These are phyloP conservation scores for Sugiyamaella valdiviana DNA, from an alignment of 805 yeast genomes.

Conservation along the genomic window DNA sequence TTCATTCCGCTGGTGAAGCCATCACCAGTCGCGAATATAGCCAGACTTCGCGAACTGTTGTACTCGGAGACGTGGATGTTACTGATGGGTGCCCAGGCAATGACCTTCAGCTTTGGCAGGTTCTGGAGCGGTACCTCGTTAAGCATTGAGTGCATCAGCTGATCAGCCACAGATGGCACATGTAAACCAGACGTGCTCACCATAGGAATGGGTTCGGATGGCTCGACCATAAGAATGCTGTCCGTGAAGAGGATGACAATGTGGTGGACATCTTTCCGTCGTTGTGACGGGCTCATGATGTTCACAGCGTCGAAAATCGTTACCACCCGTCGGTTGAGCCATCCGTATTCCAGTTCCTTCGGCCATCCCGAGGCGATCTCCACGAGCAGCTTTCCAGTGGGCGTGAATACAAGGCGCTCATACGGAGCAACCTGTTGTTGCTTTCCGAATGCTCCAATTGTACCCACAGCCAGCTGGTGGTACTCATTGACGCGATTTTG, in stretches of 20 bases:
- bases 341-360: constrained; percentile 73
- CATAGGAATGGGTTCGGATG: constrained; percentile 41
- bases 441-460: constrained; percentile 77
- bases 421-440: constrained; percentile 42
- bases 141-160: constrained; percentile 81
- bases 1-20: constrained; percentile 17
- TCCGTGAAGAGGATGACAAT: constrained; percentile 78
- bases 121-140: constrained; percentile 67
- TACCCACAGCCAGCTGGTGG: constrained; percentile 50
- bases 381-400: constrained; percentile 81
- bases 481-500: constrained; percentile 34
- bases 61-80: constrained; percentile 48
- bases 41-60: constrained; percentile 28
- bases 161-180: constrained; percentile 63
- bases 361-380: constrained; percentile 90
- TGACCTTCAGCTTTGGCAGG: constrained; percentile 65
- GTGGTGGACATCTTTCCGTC: constrained; percentile 32
- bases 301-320: constrained; percentile 54
- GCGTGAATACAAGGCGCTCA: constrained; percentile 71
- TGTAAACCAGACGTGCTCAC: constrained; percentile 30
- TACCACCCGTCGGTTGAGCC: constrained; percentile 81
- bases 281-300: constrained; percentile 25
- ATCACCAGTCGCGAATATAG: constrained; percentile 27
- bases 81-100: constrained; percentile 58
- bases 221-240: constrained; percentile 53